Base-by-base conservation (phyloP, 768 basidiomycete species). In the Cubamyces sp. region DNA sequence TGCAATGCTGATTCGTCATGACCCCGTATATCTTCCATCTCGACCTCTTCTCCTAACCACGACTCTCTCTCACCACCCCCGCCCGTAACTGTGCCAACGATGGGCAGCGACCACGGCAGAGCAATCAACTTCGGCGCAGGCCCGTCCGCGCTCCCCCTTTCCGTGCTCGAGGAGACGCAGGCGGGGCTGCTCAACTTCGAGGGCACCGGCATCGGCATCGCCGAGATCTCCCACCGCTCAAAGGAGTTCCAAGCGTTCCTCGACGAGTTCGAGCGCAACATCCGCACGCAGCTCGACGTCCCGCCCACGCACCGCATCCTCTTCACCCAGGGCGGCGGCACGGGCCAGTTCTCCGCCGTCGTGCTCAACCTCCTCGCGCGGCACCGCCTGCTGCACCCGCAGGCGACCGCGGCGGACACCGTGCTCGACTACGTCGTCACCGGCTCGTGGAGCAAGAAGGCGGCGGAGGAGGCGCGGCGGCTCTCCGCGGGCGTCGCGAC, bases 141-240 rank as follows among this genome's bases (percentile, higher is more conserved):
- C 1, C 97, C 97, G 16, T 97, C 95, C 19, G 89, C 92, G 0
- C 81, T 99, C 43, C 97, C 97, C 16, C 82, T 87, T n/a, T 78
- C 86, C 3, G 93, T 98, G 30, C 85, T 99, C 55, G 76, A 87
- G 68, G 86, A 95, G 72, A 94, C 96, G 2, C 83, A 90, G 15
- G 77, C 83, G 64, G 94, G 91, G 16, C 81, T 98, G n/a, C 79
- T 99, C 69, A 91, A 98, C 80, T 98, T 94, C 75, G 80, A 88
- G 58, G 82, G 82, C 49, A 96, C 92, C 2, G 97, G 97, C 26
- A 96, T 98, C 63, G 97, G 97, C 46, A 87, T 99, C 72, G 91
- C 94, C 45, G 97, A 99, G 75, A 85, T 98, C 72, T 96, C 94
- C 1, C 97, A 99, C 75, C 91, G 97, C 66, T 94, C 94, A 42